Conservation (phyloP, 2,329 filamentous ascomycete species). For the Colletotrichum costaricense region DNA sequence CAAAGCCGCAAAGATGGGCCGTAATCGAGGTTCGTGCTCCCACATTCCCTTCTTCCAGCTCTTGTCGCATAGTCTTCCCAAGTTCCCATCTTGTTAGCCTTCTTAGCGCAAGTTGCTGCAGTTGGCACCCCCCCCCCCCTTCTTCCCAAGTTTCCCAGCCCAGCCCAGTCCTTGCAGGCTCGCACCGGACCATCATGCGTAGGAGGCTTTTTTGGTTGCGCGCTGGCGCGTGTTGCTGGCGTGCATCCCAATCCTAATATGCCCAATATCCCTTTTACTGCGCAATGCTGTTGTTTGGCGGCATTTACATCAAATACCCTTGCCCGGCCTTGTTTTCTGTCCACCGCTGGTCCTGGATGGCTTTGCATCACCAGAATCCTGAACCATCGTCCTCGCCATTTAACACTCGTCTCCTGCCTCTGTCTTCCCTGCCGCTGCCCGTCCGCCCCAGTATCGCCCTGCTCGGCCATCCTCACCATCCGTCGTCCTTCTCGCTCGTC, state of each 20-base stretch:
- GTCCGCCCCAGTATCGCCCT: background rate
- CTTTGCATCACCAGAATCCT: conserved; percentile 4
- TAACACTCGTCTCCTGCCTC: background rate
- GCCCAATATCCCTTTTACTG: conserved; percentile 20
- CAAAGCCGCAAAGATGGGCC: conserved; percentile 24
- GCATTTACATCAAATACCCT: conserved; percentile 7
- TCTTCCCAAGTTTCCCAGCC: background rate
- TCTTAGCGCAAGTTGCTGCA: too few species aligned
- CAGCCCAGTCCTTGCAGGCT: conserved; percentile 1
- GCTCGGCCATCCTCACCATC: background rate
- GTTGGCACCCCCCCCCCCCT: too few species aligned
- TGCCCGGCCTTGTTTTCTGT: background rate
- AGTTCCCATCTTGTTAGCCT: background rate
- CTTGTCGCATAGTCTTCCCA: background rate
- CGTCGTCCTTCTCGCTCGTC: background rate
- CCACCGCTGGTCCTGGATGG: conserved; percentile 25
- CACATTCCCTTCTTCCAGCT: conserved; percentile 2
- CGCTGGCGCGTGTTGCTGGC: conserved; percentile 2
- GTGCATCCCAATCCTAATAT: conserved; percentile 4
- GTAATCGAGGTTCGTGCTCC: conserved; percentile 35
- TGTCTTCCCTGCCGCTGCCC: background rate
- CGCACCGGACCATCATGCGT: background rate
- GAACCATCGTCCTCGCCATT: background rate
- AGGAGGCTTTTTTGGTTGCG: conserved; percentile 13
- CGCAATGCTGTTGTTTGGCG: background rate